phyloP scores from a whole-genome alignment of 2,329 filamentous ascomycete species.

The Cyanodermella asteris region DNA sequence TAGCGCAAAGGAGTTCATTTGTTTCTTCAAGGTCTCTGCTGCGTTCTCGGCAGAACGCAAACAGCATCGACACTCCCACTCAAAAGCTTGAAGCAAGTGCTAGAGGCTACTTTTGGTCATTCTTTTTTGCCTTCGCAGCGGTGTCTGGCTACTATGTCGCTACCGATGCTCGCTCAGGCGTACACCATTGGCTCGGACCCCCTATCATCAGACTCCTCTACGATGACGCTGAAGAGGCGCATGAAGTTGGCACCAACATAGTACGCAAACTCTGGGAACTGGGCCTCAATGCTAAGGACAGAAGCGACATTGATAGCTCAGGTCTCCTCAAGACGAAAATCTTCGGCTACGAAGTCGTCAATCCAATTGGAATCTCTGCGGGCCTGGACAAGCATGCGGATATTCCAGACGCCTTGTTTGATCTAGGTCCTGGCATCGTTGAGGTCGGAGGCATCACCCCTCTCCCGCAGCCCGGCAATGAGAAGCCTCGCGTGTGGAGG shows the following conservation, averaged over 20 bases:
- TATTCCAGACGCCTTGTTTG: conserved; percentile 65
- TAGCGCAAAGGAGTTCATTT: too few species aligned
- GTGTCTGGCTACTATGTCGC: conserved; percentile 43
- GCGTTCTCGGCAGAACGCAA: conserved; percentile 16
- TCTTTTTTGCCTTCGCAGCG: too few species aligned
- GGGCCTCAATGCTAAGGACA: conserved; percentile 62
- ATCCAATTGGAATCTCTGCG: conserved; percentile 86
- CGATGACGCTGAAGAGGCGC: conserved; percentile 55
- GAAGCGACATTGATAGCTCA: conserved; percentile 32
- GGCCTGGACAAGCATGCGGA: conserved; percentile 90
- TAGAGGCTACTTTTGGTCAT: too few species aligned
- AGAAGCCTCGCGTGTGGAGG: conserved; percentile 70
- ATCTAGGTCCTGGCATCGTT: conserved; percentile 63
- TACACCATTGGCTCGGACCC: conserved; percentile 44
- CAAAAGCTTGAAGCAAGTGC: too few species aligned
- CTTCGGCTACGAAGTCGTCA: conserved; percentile 55
- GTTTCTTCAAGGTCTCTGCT: too few species aligned
- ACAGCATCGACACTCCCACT: too few species aligned
- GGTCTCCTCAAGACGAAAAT: conserved; percentile 19
- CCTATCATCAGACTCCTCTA: conserved; percentile 20
- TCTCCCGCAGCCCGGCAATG: conserved; percentile 69
- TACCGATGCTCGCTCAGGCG: conserved; percentile 52
- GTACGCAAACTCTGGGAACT: conserved; percentile 53
- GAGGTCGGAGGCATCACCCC: conserved; percentile 86
- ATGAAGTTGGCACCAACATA: conserved; percentile 51